Evolutionary conservation across 2,329 filamentous ascomycete species (phyloP), one percentile per base, ranked within the genome.

Genomic region (Alternaria dauci): DNA sequence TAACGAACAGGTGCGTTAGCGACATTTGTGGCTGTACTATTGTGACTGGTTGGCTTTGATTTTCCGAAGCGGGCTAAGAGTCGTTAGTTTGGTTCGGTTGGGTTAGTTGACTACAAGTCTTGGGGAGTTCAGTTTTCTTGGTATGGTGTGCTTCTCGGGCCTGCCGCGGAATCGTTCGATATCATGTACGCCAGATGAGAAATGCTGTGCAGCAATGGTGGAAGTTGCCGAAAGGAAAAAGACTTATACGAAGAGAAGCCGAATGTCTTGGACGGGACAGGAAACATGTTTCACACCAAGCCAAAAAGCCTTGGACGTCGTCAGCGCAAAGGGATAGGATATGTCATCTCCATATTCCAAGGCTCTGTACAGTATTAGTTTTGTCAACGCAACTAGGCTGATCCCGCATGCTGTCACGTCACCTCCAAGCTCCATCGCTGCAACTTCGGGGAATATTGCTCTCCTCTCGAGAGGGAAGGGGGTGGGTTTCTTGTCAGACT

Each of bases 401-500:
- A 48, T 36, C 46, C 46, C 46, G 18, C 30, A 32, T 32, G 23
- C 18, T 25, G 18, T 36, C 28, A 48, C 16, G 8, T 36, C 18
- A 20, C 30, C 46, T 48, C 46, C 46, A 50, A 38, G 32, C 46
- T 36, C 46, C 46, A 50, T 38, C 46, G 46, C 46, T 50, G 46
- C 46, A 50, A 38, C 46, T n/a, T 50, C 46, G 46, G 46, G 23
- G 20, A 38, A 16, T 38, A 36, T 50, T 38, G 25, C 9, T 38
- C 23, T 25, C 18, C 46, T 48, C 32, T 50, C 12, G n/a, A 23
- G 8, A 9, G 39, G 39, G 20, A 6, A 8, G 32, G 32, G 32
- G 32, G 18, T 3, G 39, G 39, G 20, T 4, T 9, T 25, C 12
- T 41, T 41, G 18, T 23, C 18, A 5, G 30, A 48, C 30, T 44